These are phyloP conservation scores for Xanthoparmelia taractica DNA, from an alignment of 495 filamentous ascomycete genomes.

Conservation along the genomic window DNA sequence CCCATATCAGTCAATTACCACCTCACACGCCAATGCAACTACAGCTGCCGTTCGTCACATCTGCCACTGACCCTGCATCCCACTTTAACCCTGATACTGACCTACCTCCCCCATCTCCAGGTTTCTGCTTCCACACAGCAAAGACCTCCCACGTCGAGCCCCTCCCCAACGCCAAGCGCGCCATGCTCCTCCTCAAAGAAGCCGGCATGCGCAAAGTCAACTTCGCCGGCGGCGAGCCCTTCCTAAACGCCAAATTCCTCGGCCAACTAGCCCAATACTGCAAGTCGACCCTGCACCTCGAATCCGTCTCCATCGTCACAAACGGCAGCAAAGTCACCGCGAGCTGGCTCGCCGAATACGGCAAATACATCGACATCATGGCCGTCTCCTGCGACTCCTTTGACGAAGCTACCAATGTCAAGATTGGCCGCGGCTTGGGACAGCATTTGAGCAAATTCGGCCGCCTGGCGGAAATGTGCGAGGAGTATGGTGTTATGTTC, in stretches of 20 bases:
- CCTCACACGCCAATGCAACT: constrained; percentile 47
- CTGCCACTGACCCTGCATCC: background rate
- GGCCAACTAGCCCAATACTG: constrained; percentile 43
- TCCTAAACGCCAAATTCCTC: constrained; percentile 45
- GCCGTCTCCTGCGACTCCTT: constrained; percentile 54
- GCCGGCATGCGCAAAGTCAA: constrained; percentile 54
- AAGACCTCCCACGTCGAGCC: constrained; percentile 37
- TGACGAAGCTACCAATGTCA: constrained; percentile 43
- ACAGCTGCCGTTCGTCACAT: constrained; percentile 29
- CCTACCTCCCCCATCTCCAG: constrained; percentile 2
- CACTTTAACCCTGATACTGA: background rate
- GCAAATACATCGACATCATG: constrained; percentile 44
- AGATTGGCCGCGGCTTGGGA: constrained; percentile 44
- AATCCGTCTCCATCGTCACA: constrained; percentile 47
- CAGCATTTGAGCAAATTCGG: constrained; percentile 40
- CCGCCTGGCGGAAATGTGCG: constrained; percentile 39
- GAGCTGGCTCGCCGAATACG: constrained; percentile 37
- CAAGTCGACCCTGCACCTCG: constrained; percentile 43
- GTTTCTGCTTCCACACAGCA: constrained; percentile 53
- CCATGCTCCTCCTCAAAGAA: constrained; percentile 38
- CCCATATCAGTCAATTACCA: constrained; percentile 44
- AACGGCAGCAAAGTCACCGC: constrained; percentile 46
- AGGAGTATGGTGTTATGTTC: constrained; percentile 44
- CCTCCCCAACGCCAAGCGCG: constrained; percentile 36
- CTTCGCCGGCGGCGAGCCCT: constrained; percentile 54